Percentiles rank a stretch among this genome's conserved stretches.
Evolutionary conservation across 1,284 basidiomycete genomes (phyloP).

Genomic region (Mycosarcoma mackinlayi): DNA sequence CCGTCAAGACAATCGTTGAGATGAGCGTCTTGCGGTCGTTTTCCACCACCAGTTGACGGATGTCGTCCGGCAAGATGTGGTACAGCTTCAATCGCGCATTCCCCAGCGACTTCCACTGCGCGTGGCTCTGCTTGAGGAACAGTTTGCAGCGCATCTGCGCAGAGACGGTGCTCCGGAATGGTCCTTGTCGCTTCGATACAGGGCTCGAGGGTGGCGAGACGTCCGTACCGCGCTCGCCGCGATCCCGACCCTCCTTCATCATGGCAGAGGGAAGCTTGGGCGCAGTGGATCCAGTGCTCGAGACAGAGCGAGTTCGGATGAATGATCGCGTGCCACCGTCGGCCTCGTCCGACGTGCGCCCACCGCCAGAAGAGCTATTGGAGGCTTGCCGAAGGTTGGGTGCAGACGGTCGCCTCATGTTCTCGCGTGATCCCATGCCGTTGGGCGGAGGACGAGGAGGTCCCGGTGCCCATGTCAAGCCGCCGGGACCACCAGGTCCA

Average conservation of each 20-base stretch:
- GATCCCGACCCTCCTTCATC: conserved; percentile 51
- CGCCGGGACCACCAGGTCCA: conserved; percentile 8
- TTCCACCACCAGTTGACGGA: conserved; percentile 96
- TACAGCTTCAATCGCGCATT: conserved; percentile 88
- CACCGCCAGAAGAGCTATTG: conserved; percentile 28
- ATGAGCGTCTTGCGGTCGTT: conserved; percentile 81
- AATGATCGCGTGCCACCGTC: conserved; percentile 16
- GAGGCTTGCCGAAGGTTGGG: conserved; percentile 55
- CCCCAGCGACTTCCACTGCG: conserved; percentile 96
- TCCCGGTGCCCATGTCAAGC: conserved; percentile 13
- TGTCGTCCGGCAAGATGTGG: conserved; percentile 79
- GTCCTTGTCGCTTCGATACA: conserved; percentile 28
- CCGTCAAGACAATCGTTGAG: conserved; percentile 92
- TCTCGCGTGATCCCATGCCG: conserved; percentile 29
- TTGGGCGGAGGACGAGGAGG: conserved; percentile 22
- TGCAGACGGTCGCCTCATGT: conserved; percentile 47
- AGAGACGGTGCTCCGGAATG: conserved; percentile 71
- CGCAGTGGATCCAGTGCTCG: conserved; percentile 38
- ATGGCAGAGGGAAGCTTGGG: conserved; percentile 59
- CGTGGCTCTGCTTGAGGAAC: conserved; percentile 92
- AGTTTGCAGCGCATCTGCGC: conserved; percentile 99
- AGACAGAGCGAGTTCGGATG: conserved; percentile 48
- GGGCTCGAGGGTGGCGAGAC: conserved; percentile 40
- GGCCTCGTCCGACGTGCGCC: conserved; percentile 42
- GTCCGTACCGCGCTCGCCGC: conserved; percentile 31